Conservation (phyloP, 768 basidiomycete species). For the Hypsizygus marmoreus region DNA sequence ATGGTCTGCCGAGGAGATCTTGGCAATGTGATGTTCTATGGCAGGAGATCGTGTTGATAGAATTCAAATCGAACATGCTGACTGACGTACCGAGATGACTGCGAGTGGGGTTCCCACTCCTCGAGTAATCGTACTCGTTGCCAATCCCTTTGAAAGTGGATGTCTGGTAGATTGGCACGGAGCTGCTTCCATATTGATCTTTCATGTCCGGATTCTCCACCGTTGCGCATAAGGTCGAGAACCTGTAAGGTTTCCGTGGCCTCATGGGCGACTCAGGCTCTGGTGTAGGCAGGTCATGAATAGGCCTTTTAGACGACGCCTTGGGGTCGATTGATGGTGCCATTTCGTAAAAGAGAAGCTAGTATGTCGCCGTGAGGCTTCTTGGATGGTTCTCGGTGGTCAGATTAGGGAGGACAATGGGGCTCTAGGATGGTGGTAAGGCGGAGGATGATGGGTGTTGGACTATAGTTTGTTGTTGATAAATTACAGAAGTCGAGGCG, state of each 20-base stretch:
- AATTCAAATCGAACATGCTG: slow-evolving; percentile 4
- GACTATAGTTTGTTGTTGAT: too few relatives aligned
- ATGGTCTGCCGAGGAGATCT: slow-evolving; percentile 91
- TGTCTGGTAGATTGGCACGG: slow-evolving; percentile 97
- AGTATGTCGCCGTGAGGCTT: slow-evolving; percentile 5
- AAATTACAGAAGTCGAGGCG: slow-evolving; percentile 10
- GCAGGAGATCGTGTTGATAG: slow-evolving; percentile 8
- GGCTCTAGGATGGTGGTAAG: slow-evolving; percentile 6
- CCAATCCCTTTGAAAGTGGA: slow-evolving; percentile 95
- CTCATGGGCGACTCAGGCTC: slow-evolving; percentile 77
- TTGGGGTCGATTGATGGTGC: slow-evolving; percentile 40
- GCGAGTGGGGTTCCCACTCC: slow-evolving; percentile 96
- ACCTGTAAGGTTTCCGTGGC: slow-evolving; percentile 75
- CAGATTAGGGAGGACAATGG: slow-evolving; percentile 2
- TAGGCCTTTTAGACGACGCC: slow-evolving; percentile 26
- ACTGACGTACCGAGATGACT: slow-evolving; percentile 78
- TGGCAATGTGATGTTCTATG: slow-evolving; percentile 94
- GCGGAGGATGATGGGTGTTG: slow-evolving; percentile 7
- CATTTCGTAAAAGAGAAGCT: slow-evolving; percentile 26
- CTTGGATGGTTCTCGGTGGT: background rate
- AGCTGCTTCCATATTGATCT: slow-evolving; percentile 93
- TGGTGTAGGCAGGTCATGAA: slow-evolving; percentile 73
- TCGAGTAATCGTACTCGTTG: slow-evolving; percentile 89
- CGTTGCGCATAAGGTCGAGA: slow-evolving; percentile 89
- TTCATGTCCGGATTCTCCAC: slow-evolving; percentile 91